Base-by-base conservation (phyloP, 2,329 filamentous ascomycete genomes). In the Tympanopsis confertula region DNA sequence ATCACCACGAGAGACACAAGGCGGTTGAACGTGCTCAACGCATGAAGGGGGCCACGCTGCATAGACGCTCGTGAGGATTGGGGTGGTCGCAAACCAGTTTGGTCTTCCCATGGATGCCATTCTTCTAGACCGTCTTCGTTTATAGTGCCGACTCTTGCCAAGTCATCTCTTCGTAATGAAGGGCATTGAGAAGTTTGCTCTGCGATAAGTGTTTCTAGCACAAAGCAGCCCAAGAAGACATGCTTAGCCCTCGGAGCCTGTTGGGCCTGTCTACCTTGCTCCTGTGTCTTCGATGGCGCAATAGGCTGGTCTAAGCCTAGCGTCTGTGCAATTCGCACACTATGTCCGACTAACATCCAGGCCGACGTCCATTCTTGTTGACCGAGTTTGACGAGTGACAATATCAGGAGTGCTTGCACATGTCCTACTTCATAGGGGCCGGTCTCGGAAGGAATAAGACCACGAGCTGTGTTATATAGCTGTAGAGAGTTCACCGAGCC, bases 101-200 rank as follows among this genome's bases (percentile, higher is more conserved):
- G 30, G 15, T 33, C 30, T 17, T 33, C 30, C 82, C 82, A 86
- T 1, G 78, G 74, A 45, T 82, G 75, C 81, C 81, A 86, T 57
- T 86, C 80, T 48, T 86, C 82, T 15, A 80, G 58, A 1, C 78
- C 78, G 46, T 82, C 76, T 52, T 83, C 78, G 19, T 73, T 65
- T 2, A 82, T 54, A 7, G 67, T 66, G 20, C 66, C 41, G 37
- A 53, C 50, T 26, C 56, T 53, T n/a, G 61, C 54, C 19, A 73
- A 51, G 37, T 74, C 67, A 13, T 62, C 59, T 7, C 56, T 50
- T 39, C 57, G 58, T 5, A 79, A 60, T 48, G 71, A 68, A 2
- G 70, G 62, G 7, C 61, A 55, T 22, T 62, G 62, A n/a, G 63
- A 57, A 3, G 76, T 57, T 5, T 68, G 61, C 14, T 70, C 52